phyloP scores from a whole-genome alignment of 148 eudicot genomes.

The Arbutus unedo region DNA sequence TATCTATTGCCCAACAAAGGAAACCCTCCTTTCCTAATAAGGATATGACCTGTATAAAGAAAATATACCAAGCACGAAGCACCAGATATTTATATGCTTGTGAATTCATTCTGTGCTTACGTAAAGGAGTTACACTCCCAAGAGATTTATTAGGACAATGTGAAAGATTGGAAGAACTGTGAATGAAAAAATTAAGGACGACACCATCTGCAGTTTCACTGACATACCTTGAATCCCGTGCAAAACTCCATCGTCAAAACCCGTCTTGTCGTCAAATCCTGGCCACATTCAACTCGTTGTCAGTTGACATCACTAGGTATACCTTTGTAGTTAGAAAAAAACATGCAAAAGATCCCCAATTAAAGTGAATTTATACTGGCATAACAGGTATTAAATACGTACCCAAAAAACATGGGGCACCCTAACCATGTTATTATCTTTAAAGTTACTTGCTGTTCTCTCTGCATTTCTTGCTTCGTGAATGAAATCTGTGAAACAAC shows the following conservation, averaged over 20 bases:
- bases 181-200: not conserved
- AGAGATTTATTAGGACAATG: not conserved
- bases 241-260: constrained; percentile 91
- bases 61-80: not conserved
- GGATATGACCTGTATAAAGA: not conserved
- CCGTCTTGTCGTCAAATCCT: constrained; percentile 76
- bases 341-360: not conserved
- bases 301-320: constrained; percentile 13
- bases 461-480: constrained; percentile 84
- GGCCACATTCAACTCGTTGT: constrained; percentile 25
- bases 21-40: not conserved
- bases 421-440: constrained; percentile 46
- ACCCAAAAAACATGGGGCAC: constrained; percentile 81
- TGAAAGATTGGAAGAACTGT: constrained; percentile 2
- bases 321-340: constrained; percentile 5
- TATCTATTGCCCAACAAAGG: not conserved
- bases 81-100: not conserved
- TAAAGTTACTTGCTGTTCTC: constrained; percentile 67
- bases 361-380: not conserved
- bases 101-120: not conserved
- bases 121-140: not conserved
- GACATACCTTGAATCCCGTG: constrained; percentile 68
- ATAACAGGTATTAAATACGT: constrained; percentile 18
- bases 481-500: constrained; percentile 55
- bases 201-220: constrained; percentile 2